Percentiles rank a stretch among this genome's conserved stretches.
Evolutionary conservation across 2,329 filamentous ascomycete species (phyloP).

Genomic region (Dactylellina cionopaga): DNA sequence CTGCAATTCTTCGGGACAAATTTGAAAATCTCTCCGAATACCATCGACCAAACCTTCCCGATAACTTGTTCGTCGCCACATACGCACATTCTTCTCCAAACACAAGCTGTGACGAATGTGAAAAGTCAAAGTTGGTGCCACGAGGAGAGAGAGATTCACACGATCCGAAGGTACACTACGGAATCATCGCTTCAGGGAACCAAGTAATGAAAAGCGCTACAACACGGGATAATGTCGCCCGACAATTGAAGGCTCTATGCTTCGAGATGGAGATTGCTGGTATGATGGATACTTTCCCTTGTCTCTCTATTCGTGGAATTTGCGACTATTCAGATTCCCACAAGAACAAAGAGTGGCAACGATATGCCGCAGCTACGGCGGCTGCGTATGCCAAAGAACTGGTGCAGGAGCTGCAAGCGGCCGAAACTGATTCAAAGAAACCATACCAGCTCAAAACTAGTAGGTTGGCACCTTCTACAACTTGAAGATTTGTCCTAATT

Average conservation of each 20-base stretch:
- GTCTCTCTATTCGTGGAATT: constrained; percentile 37
- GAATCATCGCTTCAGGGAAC: constrained; percentile 38
- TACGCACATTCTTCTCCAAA: constrained; percentile 10
- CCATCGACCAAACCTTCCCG: constrained; percentile 1
- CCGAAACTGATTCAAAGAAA: background rate
- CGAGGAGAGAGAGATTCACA: background rate
- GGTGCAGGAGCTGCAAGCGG: constrained; percentile 10
- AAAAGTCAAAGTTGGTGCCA: constrained; percentile 7
- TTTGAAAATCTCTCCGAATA: constrained; percentile 4
- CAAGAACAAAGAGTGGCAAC: constrained; percentile 47
- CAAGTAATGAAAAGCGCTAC: constrained; percentile 36
- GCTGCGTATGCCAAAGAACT: constrained; percentile 40
- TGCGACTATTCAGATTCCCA: constrained; percentile 50
- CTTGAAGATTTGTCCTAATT: constrained; percentile 5
- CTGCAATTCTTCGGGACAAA: constrained; percentile 29
- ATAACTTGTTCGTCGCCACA: constrained; percentile 15
- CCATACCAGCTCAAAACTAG: background rate
- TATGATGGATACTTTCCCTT: constrained; percentile 41
- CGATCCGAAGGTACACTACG: constrained; percentile 29
- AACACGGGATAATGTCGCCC: constrained; percentile 24
- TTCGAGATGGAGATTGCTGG: constrained; percentile 48
- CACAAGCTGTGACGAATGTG: constrained; percentile 16
- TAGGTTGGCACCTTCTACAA: background rate
- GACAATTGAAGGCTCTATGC: constrained; percentile 34
- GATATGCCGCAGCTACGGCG: constrained; percentile 32